A percentile compares a stretch with the other conserved stretches of the same genome.
These are phyloP conservation scores for Stenogyne calaminthoides DNA, from an alignment of 305 asterid species.

Conservation along the genomic window DNA sequence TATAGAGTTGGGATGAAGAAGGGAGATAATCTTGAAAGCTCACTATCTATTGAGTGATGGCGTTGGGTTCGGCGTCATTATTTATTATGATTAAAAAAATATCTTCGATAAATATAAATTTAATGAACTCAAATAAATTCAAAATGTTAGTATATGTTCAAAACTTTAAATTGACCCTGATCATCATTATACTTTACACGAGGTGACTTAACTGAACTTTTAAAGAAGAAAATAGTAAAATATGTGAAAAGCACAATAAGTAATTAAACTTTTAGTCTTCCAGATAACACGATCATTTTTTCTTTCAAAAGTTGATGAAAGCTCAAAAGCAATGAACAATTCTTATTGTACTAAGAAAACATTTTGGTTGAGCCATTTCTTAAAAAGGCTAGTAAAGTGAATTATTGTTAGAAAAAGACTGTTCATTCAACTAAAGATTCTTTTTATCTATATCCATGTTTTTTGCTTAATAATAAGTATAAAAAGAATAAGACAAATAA, in stretches of 20 bases:
- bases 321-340: conserved; percentile 32
- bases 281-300: background rate
- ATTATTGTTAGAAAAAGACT: conserved; percentile 35
- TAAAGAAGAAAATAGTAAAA: background rate
- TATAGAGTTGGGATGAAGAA: no score
- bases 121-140: background rate
- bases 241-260: background rate
- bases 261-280: background rate
- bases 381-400: conserved; percentile 38
- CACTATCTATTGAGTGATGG: no score
- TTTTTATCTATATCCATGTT: conserved; percentile 15
- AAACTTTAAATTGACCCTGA: no score
- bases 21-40: no score
- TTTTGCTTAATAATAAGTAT: background rate
- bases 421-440: conserved; percentile 28
- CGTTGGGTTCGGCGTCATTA: no score
- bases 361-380: conserved; percentile 37
- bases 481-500: background rate
- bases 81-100: no score
- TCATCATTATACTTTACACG: background rate
- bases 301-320: conserved; percentile 14
- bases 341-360: conserved; percentile 40
- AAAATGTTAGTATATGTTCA: background rate
- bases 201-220: background rate
- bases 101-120: no score